Evolutionary conservation across 257 asterid genomes (phyloP).

Genomic region (Petunia secreta): DNA sequence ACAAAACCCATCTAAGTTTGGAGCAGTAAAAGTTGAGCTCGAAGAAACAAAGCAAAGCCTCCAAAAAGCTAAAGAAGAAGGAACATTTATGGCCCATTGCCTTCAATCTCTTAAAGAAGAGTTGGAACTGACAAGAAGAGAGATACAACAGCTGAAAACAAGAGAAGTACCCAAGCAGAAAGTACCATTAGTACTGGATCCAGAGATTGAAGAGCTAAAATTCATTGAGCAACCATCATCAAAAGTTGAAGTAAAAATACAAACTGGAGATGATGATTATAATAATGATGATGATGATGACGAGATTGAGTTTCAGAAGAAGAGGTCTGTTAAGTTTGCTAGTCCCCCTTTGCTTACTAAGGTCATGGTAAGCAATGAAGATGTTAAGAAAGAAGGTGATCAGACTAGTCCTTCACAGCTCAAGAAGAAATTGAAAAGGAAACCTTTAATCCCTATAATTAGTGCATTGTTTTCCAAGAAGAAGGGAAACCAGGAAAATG

Average conservation of each 20-base stretch:
- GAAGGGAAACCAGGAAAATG: constrained; percentile 38
- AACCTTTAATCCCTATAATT: constrained; percentile 57
- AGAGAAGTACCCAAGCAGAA: constrained; percentile 31
- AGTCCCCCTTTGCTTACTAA: constrained; percentile 64
- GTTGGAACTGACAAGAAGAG: constrained; percentile 68
- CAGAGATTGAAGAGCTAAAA: constrained; percentile 64
- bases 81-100: constrained; percentile 54
- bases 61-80: constrained; percentile 62
- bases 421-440: constrained; percentile 58
- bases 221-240: constrained; percentile 49
- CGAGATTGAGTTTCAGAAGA: constrained; percentile 43
- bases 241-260: constrained; percentile 27
- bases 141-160: constrained; percentile 55
- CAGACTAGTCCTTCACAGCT: constrained; percentile 25
- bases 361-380: constrained; percentile 41
- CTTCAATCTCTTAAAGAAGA: constrained; percentile 60
- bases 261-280: background rate
- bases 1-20: constrained; percentile 29
- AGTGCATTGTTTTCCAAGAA: constrained; percentile 60
- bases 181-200: constrained; percentile 32
- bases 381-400: constrained; percentile 13
- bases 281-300: background rate
- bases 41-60: constrained; percentile 62
- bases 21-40: constrained; percentile 44
- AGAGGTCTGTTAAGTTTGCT: constrained; percentile 81